A percentile compares a stretch with the other conserved stretches of the same genome.
Evolutionary conservation across 352 stramenopile species (phyloP).

Genomic region (Pythium brachiatum): DNA sequence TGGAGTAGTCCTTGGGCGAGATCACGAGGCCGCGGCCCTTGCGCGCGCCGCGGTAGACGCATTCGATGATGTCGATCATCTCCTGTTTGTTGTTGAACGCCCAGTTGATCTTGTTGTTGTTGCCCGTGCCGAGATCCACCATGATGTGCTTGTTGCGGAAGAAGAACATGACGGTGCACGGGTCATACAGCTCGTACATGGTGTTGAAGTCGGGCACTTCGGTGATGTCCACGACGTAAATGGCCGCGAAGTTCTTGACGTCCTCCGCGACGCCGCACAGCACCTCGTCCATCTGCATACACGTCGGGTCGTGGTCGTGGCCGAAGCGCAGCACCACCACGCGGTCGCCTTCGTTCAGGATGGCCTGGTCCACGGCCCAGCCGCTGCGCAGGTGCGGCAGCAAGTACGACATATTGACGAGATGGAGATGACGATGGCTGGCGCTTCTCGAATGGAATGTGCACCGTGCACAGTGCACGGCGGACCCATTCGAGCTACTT

Average conservation of each 20-base stretch:
- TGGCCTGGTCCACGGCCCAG: conserved; percentile 99
- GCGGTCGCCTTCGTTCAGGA: conserved; percentile 96
- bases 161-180: conserved; percentile 99
- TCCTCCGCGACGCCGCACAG: conserved; percentile 96
- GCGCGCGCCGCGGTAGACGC: conserved; percentile 96
- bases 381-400: conserved; percentile 96
- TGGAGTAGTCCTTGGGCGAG: conserved; percentile 99
- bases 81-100: conserved; percentile 97
- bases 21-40: conserved; percentile 98
- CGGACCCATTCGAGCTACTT: too few relatives aligned
- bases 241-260: conserved; percentile 99
- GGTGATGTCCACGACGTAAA: conserved; percentile 95
- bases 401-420: conserved; percentile 94
- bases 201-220: conserved; percentile 99
- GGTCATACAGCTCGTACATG: conserved; percentile 99
- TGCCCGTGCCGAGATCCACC: conserved; percentile 99
- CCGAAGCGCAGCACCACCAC: conserved; percentile 99
- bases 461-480: too few relatives aligned
- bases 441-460: too few relatives aligned
- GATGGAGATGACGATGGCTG: too few relatives aligned
- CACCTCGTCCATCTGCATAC: conserved; percentile 99
- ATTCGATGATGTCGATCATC: conserved; percentile 99
- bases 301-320: conserved; percentile 96
- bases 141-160: conserved; percentile 99
- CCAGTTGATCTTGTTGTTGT: conserved; percentile 99